Percentiles rank a stretch among this genome's conserved stretches.
Evolutionary conservation across 495 filamentous ascomycete genomes (phyloP).

Genomic region (Aeminium ludgeri): DNA sequence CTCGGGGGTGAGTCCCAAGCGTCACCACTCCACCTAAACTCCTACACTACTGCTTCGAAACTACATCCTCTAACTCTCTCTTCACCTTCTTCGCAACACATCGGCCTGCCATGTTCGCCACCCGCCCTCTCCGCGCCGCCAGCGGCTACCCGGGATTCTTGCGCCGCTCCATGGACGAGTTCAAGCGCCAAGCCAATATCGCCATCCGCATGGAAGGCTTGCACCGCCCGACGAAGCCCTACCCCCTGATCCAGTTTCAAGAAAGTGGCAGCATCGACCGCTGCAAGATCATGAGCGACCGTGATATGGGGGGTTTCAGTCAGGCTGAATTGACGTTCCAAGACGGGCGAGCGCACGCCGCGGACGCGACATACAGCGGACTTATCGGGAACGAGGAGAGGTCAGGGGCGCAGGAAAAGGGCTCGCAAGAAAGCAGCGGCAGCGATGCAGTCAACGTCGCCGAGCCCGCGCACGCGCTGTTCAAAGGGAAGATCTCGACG

Average conservation of each 20-base stretch:
- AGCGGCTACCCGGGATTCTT: slow-evolving; percentile 41
- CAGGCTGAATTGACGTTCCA: slow-evolving; percentile 53
- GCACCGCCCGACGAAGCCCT: slow-evolving; percentile 36
- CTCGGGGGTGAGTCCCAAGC: not conserved
- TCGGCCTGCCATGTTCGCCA: slow-evolving; percentile 12
- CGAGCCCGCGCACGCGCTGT: slow-evolving; percentile 46
- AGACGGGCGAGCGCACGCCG: slow-evolving; percentile 17
- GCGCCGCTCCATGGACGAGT: slow-evolving; percentile 46
- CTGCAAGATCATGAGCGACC: slow-evolving; percentile 75
- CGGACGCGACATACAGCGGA: not conserved
- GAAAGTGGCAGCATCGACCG: slow-evolving; percentile 39
- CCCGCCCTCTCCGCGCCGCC: slow-evolving; percentile 12
- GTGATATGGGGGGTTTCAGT: slow-evolving; percentile 71
- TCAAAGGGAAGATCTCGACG: slow-evolving; percentile 76
- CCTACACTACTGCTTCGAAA: too few relatives aligned
- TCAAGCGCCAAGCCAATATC: slow-evolving; percentile 35
- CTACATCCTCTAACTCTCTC: too few relatives aligned
- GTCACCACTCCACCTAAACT: slow-evolving; percentile 6
- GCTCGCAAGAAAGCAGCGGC: slow-evolving; percentile 11
- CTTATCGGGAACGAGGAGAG: slow-evolving; percentile 3
- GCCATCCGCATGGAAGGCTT: slow-evolving; percentile 36
- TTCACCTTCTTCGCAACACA: too few relatives aligned
- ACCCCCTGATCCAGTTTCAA: slow-evolving; percentile 48
- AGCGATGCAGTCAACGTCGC: slow-evolving; percentile 12
- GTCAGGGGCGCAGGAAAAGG: slow-evolving; percentile 18